Percentiles rank a stretch among this genome's conserved stretches.
Evolutionary conservation across 2,329 filamentous ascomycete species (phyloP).

Genomic region (Trichoderma arundinaceum): DNA sequence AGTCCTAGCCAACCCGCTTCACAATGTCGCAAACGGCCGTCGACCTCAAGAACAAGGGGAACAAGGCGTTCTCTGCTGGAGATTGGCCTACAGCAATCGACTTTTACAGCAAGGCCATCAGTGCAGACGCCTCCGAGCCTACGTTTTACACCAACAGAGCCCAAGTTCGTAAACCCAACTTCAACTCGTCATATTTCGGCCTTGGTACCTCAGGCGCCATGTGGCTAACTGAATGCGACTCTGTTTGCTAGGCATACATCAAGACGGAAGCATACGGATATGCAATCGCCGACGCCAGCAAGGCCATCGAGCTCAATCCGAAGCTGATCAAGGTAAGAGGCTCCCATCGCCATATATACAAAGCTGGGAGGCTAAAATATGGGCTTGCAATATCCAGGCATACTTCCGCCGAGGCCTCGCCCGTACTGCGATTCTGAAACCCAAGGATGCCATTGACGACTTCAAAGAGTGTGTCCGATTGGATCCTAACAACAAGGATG

Average conservation of each 20-base stretch:
- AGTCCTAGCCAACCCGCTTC: slow-evolving; percentile 31
- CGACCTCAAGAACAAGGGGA: slow-evolving; percentile 90
- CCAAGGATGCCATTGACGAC: slow-evolving; percentile 86
- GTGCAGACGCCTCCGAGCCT: slow-evolving; percentile 79
- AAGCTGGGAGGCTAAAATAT: slow-evolving; percentile 20
- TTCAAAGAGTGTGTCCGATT: slow-evolving; percentile 90
- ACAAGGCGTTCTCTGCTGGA: slow-evolving; percentile 86
- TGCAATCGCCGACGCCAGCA: slow-evolving; percentile 87
- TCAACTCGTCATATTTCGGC: slow-evolving; percentile 31
- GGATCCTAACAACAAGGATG: slow-evolving; percentile 87
- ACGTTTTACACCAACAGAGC: slow-evolving; percentile 95
- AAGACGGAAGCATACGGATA: slow-evolving; percentile 96
- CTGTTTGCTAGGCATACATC: slow-evolving; percentile 74
- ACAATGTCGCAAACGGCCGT: slow-evolving; percentile 69
- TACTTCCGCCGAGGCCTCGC: slow-evolving; percentile 94
- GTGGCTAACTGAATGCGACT: slow-evolving; percentile 51
- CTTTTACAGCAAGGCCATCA: slow-evolving; percentile 86
- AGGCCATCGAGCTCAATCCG: slow-evolving; percentile 87
- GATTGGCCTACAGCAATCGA: slow-evolving; percentile 85
- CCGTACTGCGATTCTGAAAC: slow-evolving; percentile 86
- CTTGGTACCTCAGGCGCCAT: slow-evolving; percentile 42
- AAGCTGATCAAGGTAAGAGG: slow-evolving; percentile 80
- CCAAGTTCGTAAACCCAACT: slow-evolving; percentile 66
- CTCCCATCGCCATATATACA: neutral
- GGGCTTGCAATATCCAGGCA: slow-evolving; percentile 60